Evolutionary conservation across 805 yeast species (phyloP).

Genomic region (Lipomyces mesembrius): DNA sequence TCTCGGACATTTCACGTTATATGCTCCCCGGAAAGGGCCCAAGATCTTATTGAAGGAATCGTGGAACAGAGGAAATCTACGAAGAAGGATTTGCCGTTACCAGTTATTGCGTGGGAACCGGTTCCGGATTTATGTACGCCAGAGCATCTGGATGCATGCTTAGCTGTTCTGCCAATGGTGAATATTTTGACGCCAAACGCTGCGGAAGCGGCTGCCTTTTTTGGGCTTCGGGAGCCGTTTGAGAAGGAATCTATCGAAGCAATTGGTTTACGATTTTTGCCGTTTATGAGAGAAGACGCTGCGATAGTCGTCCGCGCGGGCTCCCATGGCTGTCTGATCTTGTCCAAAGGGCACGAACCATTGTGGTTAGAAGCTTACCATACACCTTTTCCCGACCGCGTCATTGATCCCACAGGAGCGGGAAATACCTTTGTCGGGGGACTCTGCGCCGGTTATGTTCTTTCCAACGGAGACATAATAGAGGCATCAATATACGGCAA

Average conservation of each 20-base stretch:
- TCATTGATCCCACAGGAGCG: constrained; percentile 92
- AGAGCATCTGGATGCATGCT: constrained; percentile 52
- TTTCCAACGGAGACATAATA: constrained; percentile 50
- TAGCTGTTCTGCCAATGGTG: constrained; percentile 50
- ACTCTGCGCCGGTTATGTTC: constrained; percentile 62
- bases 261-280: constrained; percentile 52
- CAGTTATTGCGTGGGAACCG: constrained; percentile 76
- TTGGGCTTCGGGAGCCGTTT: constrained; percentile 54
- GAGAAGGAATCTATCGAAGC: constrained; percentile 50
- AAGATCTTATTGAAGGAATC: constrained; percentile 50
- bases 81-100: constrained; percentile 16
- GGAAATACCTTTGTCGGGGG: constrained; percentile 92
- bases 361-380: constrained; percentile 80
- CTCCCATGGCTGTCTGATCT: constrained; percentile 63
- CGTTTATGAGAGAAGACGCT: constrained; percentile 49
- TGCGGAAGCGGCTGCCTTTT: constrained; percentile 74
- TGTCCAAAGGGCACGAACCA: constrained; percentile 42
- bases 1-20: constrained; percentile 68
- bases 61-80: constrained; percentile 5
- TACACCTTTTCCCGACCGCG: constrained; percentile 48
- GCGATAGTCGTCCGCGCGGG: constrained; percentile 79
- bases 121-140: constrained; percentile 74
- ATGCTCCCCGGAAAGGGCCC: constrained; percentile 69
- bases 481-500: constrained; percentile 66
- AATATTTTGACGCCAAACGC: constrained; percentile 82